Evolutionary conservation across 495 filamentous ascomycete species (phyloP), one percentile per base, ranked within the genome.

Genomic region (Pseudomonodictys pantanalensis): DNA sequence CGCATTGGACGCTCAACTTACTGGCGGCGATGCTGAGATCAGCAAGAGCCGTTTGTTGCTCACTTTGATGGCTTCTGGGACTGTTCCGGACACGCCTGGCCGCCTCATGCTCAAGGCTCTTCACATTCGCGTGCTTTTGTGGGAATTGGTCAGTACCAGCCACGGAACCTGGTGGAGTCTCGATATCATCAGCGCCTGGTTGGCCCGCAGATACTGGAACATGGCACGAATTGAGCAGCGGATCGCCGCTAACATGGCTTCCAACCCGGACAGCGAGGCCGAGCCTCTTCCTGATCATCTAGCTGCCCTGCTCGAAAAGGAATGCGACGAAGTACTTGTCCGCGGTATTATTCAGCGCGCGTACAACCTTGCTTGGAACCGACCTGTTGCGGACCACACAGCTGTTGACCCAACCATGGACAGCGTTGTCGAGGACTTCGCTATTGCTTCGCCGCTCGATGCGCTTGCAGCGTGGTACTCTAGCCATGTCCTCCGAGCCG

Each of bases 381-480:
- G 81, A 52, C 83, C 82, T 6, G 92, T 86, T 0, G 83, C 83
- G 12, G 77, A 87, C 62, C 81, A 86, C 23, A 79, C 83, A 1
- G 74, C 77, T 17, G 77, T 80, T 9, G 84, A 86, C 49, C 86
- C 86, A 41, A 82, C 88, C 24, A 86, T 95, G 75, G 88, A 95
- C 68, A 79, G 84, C 12, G 90, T 96, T 10, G 87, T 92, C 18
- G 89, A 92, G 32, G 92, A 97, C 64, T 81, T 83, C 38, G 86
- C 91, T 4, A 91, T 97, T 48, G 84, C 88, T 29, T 92, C 89
- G 11, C 89, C 92, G 7, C 81, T 96, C 56, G 92, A 97, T 70
- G 91, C 89, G 24, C 79, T 96, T 18, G 89, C 92, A 12, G 88
- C 92, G 0, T 96, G 92, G 92, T 92, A 84, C 77, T 95, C 91